Percentiles rank a stretch among this genome's conserved stretches.
phyloP scores from a whole-genome alignment of 495 filamentous ascomycete genomes.

The Bacidia rubella region DNA sequence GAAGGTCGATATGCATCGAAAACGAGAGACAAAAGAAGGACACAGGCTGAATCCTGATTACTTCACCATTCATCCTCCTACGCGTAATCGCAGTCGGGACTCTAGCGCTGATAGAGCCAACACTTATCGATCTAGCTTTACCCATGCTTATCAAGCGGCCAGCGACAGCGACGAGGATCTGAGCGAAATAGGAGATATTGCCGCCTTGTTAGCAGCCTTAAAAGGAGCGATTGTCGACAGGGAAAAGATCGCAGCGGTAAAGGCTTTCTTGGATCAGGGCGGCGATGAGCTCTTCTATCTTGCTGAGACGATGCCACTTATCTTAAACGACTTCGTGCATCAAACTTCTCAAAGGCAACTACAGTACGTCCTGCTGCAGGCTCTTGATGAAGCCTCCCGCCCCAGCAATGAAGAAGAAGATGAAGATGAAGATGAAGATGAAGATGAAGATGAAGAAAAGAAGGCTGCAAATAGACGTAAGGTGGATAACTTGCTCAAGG shows the following conservation, averaged over 20 bases:
- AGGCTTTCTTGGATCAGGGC: slow-evolving; percentile 64
- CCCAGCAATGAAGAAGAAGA: slow-evolving; percentile 13
- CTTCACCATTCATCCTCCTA: slow-evolving; percentile 58
- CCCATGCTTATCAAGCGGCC: slow-evolving; percentile 22
- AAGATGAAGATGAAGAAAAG: slow-evolving; percentile 17
- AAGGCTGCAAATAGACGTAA: slow-evolving; percentile 25
- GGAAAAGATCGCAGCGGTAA: slow-evolving; percentile 72
- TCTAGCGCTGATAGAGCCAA: slow-evolving; percentile 24
- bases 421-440: slow-evolving; percentile 17
- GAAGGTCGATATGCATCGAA: slow-evolving; percentile 36
- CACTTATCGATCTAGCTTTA: slow-evolving; percentile 16
- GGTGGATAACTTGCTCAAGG: slow-evolving; percentile 30
- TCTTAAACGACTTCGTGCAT: slow-evolving; percentile 79
- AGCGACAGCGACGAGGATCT: slow-evolving; percentile 25
- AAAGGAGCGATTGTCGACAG: slow-evolving; percentile 65
- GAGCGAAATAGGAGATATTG: slow-evolving; percentile 53
- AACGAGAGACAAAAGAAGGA: slow-evolving; percentile 29
- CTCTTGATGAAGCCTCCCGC: slow-evolving; percentile 40
- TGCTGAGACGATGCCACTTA: slow-evolving; percentile 61
- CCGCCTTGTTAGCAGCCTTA: slow-evolving; percentile 48
- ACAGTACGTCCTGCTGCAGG: slow-evolving; percentile 47
- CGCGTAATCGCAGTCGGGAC: slow-evolving; percentile 27
- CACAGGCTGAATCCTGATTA: slow-evolving; percentile 71
- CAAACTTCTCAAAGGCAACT: slow-evolving; percentile 74
- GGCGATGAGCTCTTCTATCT: slow-evolving; percentile 72